Evolutionary conservation across 257 asterid genomes (phyloP).

Genomic region (Fraxinus quadrangulata): DNA sequence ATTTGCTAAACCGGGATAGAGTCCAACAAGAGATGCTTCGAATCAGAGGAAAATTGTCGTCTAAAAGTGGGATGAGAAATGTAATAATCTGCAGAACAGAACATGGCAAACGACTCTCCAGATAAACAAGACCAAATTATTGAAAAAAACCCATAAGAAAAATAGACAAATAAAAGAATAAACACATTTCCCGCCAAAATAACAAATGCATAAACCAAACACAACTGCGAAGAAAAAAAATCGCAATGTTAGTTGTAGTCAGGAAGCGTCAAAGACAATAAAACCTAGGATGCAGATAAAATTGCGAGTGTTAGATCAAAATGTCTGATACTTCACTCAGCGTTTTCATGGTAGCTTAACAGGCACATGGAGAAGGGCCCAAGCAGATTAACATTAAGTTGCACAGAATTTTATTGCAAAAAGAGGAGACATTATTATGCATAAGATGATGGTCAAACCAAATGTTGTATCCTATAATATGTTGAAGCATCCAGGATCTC

Average conservation of each 20-base stretch:
- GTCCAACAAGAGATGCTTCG: constrained; percentile 99
- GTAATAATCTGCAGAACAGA: constrained; percentile 68
- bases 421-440: background rate
- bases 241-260: constrained; percentile 2
- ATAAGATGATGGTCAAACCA: background rate
- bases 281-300: background rate
- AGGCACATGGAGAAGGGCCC: background rate
- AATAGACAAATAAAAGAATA: background rate
- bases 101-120: constrained; percentile 6
- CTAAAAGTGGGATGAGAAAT: constrained; percentile 87
- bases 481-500: background rate
- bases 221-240: background rate
- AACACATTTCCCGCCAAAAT: background rate
- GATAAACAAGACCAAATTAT: constrained; percentile 15
- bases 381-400: background rate
- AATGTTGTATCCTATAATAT: background rate
- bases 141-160: constrained; percentile 1
- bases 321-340: background rate
- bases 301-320: background rate
- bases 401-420: background rate
- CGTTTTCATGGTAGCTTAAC: background rate
- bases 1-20: constrained; percentile 94
- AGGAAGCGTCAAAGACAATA: constrained; percentile 6
- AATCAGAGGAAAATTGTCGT: constrained; percentile 92
- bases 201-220: background rate